A percentile compares a stretch with the other conserved stretches of the same genome.
Conservation (phyloP, 768 basidiomycete species). For the Leccinellum luteum region DNA sequence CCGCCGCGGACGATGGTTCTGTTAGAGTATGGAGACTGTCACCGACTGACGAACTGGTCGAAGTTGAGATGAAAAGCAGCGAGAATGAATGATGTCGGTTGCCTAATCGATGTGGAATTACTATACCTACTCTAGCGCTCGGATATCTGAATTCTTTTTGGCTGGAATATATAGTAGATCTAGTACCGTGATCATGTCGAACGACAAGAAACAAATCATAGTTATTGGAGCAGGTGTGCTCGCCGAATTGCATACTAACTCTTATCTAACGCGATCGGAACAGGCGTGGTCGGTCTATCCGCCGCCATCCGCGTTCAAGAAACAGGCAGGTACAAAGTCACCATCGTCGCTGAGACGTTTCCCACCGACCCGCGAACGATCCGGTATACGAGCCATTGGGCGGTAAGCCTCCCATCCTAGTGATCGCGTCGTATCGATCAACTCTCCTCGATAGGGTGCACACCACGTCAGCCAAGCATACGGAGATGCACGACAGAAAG, state of each 20-base stretch:
- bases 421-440: background rate
- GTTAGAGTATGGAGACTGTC: constrained; percentile 74
- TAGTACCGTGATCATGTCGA: constrained; percentile 13
- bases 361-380: constrained; percentile 74
- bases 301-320: constrained; percentile 73
- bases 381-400: constrained; percentile 80
- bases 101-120: background rate
- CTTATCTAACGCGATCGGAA: background rate
- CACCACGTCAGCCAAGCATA: constrained; percentile 67
- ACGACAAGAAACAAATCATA: constrained; percentile 28
- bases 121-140: background rate
- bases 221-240: constrained; percentile 40
- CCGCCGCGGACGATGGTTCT: constrained; percentile 82
- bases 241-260: background rate
- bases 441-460: constrained; percentile 55
- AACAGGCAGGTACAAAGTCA: constrained; percentile 57
- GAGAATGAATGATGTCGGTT: background rate
- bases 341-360: constrained; percentile 66
- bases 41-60: background rate
- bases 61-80: background rate
- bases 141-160: background rate
- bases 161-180: background rate
- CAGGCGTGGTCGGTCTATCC: constrained; percentile 77
- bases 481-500: constrained; percentile 50
- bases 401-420: constrained; percentile 44